These are phyloP conservation scores for Nymphaea colorata DNA, from an alignment of 164 flowering plant species.

Conservation along the genomic window DNA sequence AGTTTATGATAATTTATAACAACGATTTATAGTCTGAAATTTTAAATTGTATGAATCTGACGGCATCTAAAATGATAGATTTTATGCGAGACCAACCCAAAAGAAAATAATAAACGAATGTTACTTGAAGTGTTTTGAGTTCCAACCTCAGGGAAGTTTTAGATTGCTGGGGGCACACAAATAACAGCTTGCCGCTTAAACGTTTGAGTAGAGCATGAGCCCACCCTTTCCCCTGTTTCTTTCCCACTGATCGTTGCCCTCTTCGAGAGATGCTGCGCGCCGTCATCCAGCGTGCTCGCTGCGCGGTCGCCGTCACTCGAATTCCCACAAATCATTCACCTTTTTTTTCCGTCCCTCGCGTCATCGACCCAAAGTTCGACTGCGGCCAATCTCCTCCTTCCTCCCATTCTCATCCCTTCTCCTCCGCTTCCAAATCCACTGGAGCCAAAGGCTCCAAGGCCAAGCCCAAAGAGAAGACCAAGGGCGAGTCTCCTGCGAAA, in stretches of 20 bases:
- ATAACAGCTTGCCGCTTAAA: too few relatives aligned
- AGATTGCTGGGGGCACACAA: too few relatives aligned
- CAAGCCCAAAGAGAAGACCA: slow-evolving; percentile 16
- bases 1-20: too few relatives aligned
- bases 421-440: slow-evolving; percentile 16
- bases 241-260: neutral
- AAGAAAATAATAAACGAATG: too few relatives aligned
- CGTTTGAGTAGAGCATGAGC: too few relatives aligned
- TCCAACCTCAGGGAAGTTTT: too few relatives aligned
- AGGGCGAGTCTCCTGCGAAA: slow-evolving; percentile 5
- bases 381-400: neutral
- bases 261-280: neutral
- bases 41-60: too few relatives aligned
- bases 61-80: too few relatives aligned
- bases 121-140: too few relatives aligned
- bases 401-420: neutral
- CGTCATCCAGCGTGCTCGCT: neutral
- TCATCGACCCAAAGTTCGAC: neutral
- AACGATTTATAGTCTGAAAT: too few relatives aligned
- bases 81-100: too few relatives aligned
- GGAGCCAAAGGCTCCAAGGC: slow-evolving; percentile 2
- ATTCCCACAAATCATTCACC: neutral
- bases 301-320: neutral
- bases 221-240: too few relatives aligned
- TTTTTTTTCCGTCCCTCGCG: neutral